Base-by-base conservation (phyloP, 2,329 filamentous ascomycete genomes). In the Fusarium ambrosium region DNA sequence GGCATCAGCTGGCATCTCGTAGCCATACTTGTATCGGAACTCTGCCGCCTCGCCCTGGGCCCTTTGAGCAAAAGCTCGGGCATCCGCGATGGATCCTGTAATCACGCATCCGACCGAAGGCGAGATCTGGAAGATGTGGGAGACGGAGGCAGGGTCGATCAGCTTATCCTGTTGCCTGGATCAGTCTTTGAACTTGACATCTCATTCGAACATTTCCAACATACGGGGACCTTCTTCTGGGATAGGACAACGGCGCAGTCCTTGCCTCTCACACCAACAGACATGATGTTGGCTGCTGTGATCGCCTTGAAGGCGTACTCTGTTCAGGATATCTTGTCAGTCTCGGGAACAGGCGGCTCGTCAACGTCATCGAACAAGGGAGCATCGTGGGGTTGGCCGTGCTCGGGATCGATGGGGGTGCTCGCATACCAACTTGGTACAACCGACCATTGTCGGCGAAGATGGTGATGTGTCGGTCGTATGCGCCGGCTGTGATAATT, bases 231-330 rank as follows among this genome's bases (percentile, higher is more conserved):
- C 88, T 99, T 99, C 92, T 99, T 99, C 87, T 99, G 97, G 73
- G 97, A 98, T 83, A 99, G 88, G 63, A 99, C 94, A 53, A 99
- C 97, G 37, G 97, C 97, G 81, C 96, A 98, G 87, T 97, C 91
- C 90, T 99, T 99, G 85, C 97, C 97, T 82, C 95, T 91, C 78
- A 99, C 92, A 79, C 97, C 97, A 84, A 99, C 91, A 72, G 97
- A 97, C 89, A 97, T 99, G 88, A 99, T 98, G 86, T 98, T 98
- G 79, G 97, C 97, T 72, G 97, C 96, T 79, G 97, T 99, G 86
- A 99, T 99, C 69, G 97, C 97, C 89, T 99, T 99, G 92, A 99
- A 99, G 80, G 97, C 97, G 96, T 99, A 99, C 90, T 99, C 97
- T 98, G 83, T 79, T 62, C 43, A 66, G 22, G 37, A 45, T 56